Conservation (phyloP, 2,329 filamentous ascomycete species). For the Pyrenophora graminea region DNA sequence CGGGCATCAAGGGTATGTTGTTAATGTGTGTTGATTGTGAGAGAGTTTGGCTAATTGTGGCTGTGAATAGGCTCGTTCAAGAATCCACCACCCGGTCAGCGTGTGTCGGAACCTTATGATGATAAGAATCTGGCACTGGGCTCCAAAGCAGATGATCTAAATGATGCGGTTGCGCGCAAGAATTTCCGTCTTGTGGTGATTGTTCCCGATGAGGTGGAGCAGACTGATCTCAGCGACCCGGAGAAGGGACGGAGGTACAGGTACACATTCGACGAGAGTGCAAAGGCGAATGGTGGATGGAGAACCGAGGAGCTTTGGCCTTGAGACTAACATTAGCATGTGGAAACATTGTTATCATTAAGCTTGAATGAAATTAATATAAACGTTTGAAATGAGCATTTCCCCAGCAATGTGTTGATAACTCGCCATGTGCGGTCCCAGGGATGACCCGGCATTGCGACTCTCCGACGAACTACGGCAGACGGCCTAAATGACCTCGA, state of each 20-base stretch:
- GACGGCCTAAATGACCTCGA: too few relatives aligned
- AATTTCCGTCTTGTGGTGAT: conserved; percentile 91
- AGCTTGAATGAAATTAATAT: too few relatives aligned
- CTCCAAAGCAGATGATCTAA: conserved; percentile 70
- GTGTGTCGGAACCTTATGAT: conserved; percentile 51
- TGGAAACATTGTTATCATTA: too few relatives aligned
- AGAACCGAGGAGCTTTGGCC: conserved; percentile 50
- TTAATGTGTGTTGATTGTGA: too few relatives aligned
- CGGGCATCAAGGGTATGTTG: conserved; percentile 69
- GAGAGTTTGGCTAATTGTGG: background rate
- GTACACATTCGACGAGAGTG: conserved; percentile 63
- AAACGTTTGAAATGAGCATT: too few relatives aligned
- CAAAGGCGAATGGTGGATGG: conserved; percentile 59
- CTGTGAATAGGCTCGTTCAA: conserved; percentile 61
- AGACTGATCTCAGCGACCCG: conserved; percentile 71
- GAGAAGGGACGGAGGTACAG: conserved; percentile 66
- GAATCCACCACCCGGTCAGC: conserved; percentile 58
- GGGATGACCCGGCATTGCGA: too few relatives aligned
- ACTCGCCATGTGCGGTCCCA: too few relatives aligned
- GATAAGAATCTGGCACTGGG: conserved; percentile 54
- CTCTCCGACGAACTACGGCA: too few relatives aligned
- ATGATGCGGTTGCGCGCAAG: conserved; percentile 70
- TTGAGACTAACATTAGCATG: conserved; percentile 5
- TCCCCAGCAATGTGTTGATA: too few relatives aligned
- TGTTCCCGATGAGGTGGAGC: conserved; percentile 76